Conservation (phyloP, 495 filamentous ascomycete species). For the Pyrenula massariospora region DNA sequence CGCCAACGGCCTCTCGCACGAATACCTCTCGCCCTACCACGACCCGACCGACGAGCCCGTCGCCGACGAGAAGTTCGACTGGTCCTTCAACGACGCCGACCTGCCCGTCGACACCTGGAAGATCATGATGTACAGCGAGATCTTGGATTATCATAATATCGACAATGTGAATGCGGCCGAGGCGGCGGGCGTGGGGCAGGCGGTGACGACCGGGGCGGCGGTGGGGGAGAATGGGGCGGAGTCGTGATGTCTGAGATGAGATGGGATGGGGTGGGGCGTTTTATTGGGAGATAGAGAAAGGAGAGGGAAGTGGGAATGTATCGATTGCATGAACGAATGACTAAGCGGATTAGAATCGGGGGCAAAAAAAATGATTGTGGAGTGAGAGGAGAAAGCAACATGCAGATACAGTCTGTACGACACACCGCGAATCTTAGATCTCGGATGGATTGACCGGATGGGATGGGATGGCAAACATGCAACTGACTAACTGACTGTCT, state of each 20-base stretch:
- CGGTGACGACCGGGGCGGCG: too few relatives aligned
- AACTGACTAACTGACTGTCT: too few relatives aligned
- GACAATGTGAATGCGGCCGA: slow-evolving; percentile 36
- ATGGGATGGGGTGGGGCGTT: neutral
- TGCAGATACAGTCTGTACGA: too few relatives aligned
- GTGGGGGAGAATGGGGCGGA: neutral
- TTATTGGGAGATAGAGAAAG: neutral
- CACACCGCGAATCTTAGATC: too few relatives aligned
- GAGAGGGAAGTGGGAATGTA: neutral
- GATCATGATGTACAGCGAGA: slow-evolving; percentile 97
- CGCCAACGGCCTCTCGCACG: slow-evolving; percentile 71
- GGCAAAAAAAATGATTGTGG: too few relatives aligned
- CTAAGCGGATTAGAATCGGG: too few relatives aligned
- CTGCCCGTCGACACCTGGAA: slow-evolving; percentile 99
- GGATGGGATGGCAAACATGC: too few relatives aligned
- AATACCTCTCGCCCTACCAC: slow-evolving; percentile 92
- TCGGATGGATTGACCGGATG: too few relatives aligned
- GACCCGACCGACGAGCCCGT: slow-evolving; percentile 93
- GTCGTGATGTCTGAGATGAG: neutral
- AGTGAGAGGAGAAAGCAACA: too few relatives aligned
- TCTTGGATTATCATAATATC: slow-evolving; percentile 96
- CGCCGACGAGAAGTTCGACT: slow-evolving; percentile 96
- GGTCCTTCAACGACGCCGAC: slow-evolving; percentile 99
- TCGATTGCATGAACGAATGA: too few relatives aligned
- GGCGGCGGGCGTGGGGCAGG: slow-evolving; percentile 20